Conservation (phyloP, 1,284 basidiomycete genomes). For the Chalciporus piperatoides region DNA sequence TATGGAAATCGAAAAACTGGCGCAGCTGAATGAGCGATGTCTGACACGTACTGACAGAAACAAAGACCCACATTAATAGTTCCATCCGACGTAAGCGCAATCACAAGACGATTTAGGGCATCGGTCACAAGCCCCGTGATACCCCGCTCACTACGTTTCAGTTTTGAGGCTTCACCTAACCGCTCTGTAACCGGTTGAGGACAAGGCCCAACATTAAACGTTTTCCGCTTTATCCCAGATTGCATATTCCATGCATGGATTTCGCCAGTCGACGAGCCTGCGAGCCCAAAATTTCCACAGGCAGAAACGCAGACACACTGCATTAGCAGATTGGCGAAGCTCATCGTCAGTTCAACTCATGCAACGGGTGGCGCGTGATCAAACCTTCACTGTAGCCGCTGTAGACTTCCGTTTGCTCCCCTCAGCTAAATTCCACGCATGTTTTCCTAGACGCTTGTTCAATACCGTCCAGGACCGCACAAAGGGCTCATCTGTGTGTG, state of each 20-base stretch:
- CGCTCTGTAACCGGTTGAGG: constrained; percentile 50
- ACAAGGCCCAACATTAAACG: constrained; percentile 64
- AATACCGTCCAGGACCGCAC: constrained; percentile 86
- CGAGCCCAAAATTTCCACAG: constrained; percentile 95
- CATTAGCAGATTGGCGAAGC: background rate
- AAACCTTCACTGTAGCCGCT: constrained; percentile 62
- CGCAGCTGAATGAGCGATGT: constrained; percentile 5
- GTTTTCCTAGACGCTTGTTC: constrained; percentile 78
- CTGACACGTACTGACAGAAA: background rate
- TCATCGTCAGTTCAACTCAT: background rate
- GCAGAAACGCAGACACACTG: constrained; percentile 89
- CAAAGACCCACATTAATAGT: constrained; percentile 70
- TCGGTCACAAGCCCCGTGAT: constrained; percentile 87
- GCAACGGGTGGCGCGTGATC: constrained; percentile 12
- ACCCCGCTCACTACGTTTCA: constrained; percentile 51
- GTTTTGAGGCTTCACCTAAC: constrained; percentile 38
- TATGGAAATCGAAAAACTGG: constrained; percentile 96
- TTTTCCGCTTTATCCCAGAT: constrained; percentile 83
- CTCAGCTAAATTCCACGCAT: constrained; percentile 54
- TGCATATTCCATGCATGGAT: constrained; percentile 96
- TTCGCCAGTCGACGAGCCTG: constrained; percentile 73
- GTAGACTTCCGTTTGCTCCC: constrained; percentile 46
- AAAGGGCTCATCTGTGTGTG: constrained; percentile 77
- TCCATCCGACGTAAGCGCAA: constrained; percentile 87
- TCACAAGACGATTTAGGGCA: constrained; percentile 75